Conservation (phyloP, 192 early-diverging fungal genomes). For the Coemansia sp. region DNA sequence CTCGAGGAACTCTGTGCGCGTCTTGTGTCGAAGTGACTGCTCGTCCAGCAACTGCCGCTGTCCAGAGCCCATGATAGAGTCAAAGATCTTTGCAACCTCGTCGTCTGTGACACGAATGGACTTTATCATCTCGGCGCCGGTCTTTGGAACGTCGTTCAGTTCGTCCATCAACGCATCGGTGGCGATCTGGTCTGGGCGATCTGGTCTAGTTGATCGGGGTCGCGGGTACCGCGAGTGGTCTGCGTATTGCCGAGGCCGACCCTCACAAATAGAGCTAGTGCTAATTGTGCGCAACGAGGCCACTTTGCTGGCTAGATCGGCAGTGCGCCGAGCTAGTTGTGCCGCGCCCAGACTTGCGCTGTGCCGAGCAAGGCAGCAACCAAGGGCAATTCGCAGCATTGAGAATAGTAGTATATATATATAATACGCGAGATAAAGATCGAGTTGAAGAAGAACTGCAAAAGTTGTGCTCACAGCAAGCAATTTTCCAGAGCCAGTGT, state of each 20-base stretch:
- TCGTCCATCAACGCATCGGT: constrained; percentile 17
- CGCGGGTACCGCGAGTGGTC: constrained; percentile 40
- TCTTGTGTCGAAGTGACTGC: constrained; percentile 43
- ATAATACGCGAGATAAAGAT: neutral
- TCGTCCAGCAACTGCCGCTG: constrained; percentile 31
- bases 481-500: neutral
- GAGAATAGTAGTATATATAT: neutral
- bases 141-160: neutral
- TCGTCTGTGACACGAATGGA: constrained; percentile 38
- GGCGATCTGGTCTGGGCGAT: constrained; percentile 27
- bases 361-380: constrained; percentile 10
- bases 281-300: constrained; percentile 1
- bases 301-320: constrained; percentile 5
- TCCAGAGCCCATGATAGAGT: constrained; percentile 34
- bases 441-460: neutral
- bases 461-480: neutral
- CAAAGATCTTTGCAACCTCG: constrained; percentile 43
- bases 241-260: constrained; percentile 23
- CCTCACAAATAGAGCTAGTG: neutral
- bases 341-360: neutral
- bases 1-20: constrained; percentile 33
- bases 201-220: constrained; percentile 15
- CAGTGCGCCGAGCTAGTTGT: neutral
- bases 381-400: constrained; percentile 31
- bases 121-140: constrained; percentile 12